Evolutionary conservation across 352 stramenopile genomes (phyloP), one percentile per base, ranked within the genome.

Genomic region (Phytophthora syringae): DNA sequence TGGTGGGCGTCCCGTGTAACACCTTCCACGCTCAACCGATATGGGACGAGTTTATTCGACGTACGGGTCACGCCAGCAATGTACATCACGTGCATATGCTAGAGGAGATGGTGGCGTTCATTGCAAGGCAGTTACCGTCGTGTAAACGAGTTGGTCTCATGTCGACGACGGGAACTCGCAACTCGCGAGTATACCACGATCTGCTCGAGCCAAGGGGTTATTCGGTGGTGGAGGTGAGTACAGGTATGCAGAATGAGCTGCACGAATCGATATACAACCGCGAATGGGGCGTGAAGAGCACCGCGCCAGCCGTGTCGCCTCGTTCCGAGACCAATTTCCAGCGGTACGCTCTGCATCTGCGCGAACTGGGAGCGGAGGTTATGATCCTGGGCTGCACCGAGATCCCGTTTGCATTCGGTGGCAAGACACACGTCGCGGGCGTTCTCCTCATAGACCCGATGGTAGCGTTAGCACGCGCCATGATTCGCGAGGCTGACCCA

Each of bases 351-450:
- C 54, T 68, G 18, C 55, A 81, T 21, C 67, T 93, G 7, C 54
- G 52, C 6, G 73, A 79, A 3, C 40, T 68, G 3, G 84, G 82
- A 21, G 84, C 84, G 24, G 70, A 93, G 20, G 79, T 84, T 6
- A 86, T 91, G 32, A 77, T 93, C 24, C 74, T 93, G 49, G 84
- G 84, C 52, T 93, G 84, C 67, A 93, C 84, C 5, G 84, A 93
- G 64, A 90, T 93, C 42, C 84, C 84, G 12, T 90, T 93, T 43
- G 82, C 81, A 11, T 91, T 93, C 42, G 62, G 70, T 9, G 82
- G 77, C 16, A 77, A 84, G 21, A 77, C 76, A 10, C 62, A 64
- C 4, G 71, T 83, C 30, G 71, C 68, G 25, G 79, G 69, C 5
- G 50, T 76, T 42, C 50, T 85, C 27, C 80, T 93, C 27, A 89